Base-by-base conservation (phyloP, 139 green algal genomes). In the Auxenochlorella pyrenoidosa region DNA sequence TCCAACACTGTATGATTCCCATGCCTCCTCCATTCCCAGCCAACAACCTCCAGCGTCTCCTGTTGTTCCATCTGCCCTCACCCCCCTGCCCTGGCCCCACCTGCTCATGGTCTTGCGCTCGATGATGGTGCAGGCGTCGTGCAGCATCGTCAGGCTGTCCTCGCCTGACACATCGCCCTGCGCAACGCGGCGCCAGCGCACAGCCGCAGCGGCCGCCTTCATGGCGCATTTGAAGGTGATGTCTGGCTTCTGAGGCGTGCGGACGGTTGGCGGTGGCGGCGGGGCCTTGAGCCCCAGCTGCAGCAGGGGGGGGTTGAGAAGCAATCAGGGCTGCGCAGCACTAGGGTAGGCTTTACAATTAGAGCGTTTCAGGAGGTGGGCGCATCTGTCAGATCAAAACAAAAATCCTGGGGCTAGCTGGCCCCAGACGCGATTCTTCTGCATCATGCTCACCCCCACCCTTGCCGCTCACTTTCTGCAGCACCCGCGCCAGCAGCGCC, bases 41-140 rank as follows among this genome's bases (percentile, higher is more conserved):
- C n/a, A n/a, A n/a, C n/a, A n/a, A n/a, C n/a, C n/a, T n/a, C n/a
- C n/a, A n/a, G n/a, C n/a, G n/a, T n/a, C n/a, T n/a, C n/a, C n/a
- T n/a, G n/a, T n/a, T n/a, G n/a, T n/a, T n/a, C n/a, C n/a, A n/a
- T n/a, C n/a, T n/a, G n/a, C n/a, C n/a, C n/a, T n/a, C n/a, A n/a
- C n/a, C n/a, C 47, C 47, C 47, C 47, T 58, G 47, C 47, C 12
- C 47, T 12, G 47, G 47, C 47, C 71, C 36, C 41, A 79, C 73
- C 73, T 59, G 73, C 73, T 79, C 73, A 79, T 79, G 40, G 73
- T 79, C 41, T 54, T 54, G 24, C 73, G 73, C 73, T 79, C 73
- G 34, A 79, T 79, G 73, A 79, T 60, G 73, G 73, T 79, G 73
- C 73, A 79, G 26, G 73, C 73, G 24, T 79, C 73, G 73, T 79